phyloP scores from a whole-genome alignment of 768 basidiomycete species.

The Boletus barrowsii region DNA sequence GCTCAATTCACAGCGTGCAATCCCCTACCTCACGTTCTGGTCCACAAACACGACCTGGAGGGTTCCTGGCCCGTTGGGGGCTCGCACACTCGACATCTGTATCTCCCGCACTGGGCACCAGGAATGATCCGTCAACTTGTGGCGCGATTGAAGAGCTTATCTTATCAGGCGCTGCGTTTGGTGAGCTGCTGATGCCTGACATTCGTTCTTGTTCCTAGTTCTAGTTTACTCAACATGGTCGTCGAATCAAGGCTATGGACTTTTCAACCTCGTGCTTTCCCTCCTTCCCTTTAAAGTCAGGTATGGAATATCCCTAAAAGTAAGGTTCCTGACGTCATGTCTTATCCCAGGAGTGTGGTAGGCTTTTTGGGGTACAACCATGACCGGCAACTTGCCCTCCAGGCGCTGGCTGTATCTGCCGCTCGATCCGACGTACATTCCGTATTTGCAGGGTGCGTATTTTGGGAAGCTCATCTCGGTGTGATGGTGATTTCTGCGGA shows the following conservation, averaged over 20 bases:
- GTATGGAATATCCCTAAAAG: conserved; percentile 34
- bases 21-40: conserved; percentile 18
- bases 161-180: conserved; percentile 74
- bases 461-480: background rate
- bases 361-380: conserved; percentile 77
- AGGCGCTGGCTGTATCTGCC: conserved; percentile 66
- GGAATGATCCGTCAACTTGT: conserved; percentile 31
- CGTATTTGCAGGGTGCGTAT: conserved; percentile 68
- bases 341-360: conserved; percentile 53
- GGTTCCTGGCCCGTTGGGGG: conserved; percentile 40
- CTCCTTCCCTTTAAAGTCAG: conserved; percentile 68
- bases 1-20: conserved; percentile 23
- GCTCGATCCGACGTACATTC: conserved; percentile 67
- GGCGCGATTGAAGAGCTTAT: conserved; percentile 71
- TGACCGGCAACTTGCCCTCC: conserved; percentile 64
- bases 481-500: background rate
- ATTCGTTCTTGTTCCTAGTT: background rate
- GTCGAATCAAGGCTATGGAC: conserved; percentile 43
- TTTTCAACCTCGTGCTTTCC: conserved; percentile 81
- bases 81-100: conserved; percentile 11
- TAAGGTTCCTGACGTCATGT: background rate
- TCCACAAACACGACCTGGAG: conserved; percentile 18
- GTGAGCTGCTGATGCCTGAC: conserved; percentile 34
- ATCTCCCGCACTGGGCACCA: conserved; percentile 18
- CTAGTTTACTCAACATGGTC: background rate